phyloP scores from a whole-genome alignment of 805 yeast genomes.

The Lipomyces orientalis region DNA sequence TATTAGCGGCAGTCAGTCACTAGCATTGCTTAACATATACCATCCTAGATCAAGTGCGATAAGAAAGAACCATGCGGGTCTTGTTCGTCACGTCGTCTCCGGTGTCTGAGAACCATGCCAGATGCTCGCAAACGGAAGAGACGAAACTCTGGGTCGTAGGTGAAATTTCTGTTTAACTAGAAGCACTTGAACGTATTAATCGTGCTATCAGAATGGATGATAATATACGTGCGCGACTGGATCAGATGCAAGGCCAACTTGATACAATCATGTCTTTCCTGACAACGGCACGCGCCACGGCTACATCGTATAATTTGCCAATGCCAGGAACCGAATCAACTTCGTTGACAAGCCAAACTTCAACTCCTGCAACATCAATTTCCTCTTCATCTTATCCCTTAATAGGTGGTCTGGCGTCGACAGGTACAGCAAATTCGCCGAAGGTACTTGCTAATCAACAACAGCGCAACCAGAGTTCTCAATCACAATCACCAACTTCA shows the following conservation, averaged over 20 bases:
- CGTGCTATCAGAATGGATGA: neutral
- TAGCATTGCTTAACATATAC: neutral
- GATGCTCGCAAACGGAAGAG: slow-evolving; percentile 29
- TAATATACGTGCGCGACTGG: slow-evolving; percentile 10
- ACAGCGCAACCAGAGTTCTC: neutral
- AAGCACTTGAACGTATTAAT: neutral
- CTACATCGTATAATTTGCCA: neutral
- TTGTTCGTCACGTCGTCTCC: slow-evolving; percentile 10
- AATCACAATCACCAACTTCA: neutral
- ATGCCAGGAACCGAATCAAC: neutral
- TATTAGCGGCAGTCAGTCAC: neutral
- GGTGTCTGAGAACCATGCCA: slow-evolving; percentile 21
- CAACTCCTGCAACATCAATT: neutral
- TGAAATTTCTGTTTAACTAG: neutral
- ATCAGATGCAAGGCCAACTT: slow-evolving; percentile 30
- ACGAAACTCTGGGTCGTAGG: neutral
- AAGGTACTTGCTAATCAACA: neutral
- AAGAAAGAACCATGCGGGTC: slow-evolving; percentile 18
- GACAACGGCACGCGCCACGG: neutral
- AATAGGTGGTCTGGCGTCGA: neutral
- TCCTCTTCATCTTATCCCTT: neutral
- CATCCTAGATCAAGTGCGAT: slow-evolving; percentile 29
- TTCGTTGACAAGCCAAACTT: neutral
- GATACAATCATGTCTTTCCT: slow-evolving; percentile 14
- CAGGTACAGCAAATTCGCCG: neutral